Percentiles rank a stretch among this genome's conserved stretches.
Evolutionary conservation across 441 rosid species (phyloP).

Genomic region (Omphalea diandra): DNA sequence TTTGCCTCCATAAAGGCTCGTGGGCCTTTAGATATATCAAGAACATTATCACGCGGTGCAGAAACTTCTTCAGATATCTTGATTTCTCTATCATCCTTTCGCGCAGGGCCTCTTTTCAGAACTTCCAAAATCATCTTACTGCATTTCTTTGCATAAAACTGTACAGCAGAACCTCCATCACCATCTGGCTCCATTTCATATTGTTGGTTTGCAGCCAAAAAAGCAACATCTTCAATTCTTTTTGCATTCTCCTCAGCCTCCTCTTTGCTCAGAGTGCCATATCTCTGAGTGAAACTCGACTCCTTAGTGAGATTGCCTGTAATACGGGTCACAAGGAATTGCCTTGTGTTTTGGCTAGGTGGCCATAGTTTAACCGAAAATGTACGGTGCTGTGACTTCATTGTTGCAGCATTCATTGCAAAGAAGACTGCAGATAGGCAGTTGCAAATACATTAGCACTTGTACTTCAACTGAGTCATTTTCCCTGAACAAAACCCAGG

Average conservation of each 20-base stretch:
- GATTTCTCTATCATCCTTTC: conserved; percentile 37
- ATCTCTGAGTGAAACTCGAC: conserved; percentile 78
- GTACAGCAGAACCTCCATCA: conserved; percentile 91
- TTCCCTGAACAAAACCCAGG: neutral
- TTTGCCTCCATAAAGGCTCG: conserved; percentile 76
- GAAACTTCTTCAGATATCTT: conserved; percentile 30
- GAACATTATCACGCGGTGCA: conserved; percentile 40
- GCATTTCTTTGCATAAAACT: conserved; percentile 89
- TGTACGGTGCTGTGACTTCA: conserved; percentile 51
- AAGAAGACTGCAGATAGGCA: neutral
- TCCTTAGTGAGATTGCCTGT: conserved; percentile 64
- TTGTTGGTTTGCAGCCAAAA: conserved; percentile 53
- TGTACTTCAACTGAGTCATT: neutral
- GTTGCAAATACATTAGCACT: neutral
- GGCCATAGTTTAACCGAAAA: conserved; percentile 90
- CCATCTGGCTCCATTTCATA: conserved; percentile 92
- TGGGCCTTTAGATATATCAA: conserved; percentile 73
- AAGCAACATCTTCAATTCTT: conserved; percentile 68
- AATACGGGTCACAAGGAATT: conserved; percentile 68
- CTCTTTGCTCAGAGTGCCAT: conserved; percentile 63
- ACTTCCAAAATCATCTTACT: conserved; percentile 80
- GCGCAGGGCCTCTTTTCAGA: conserved; percentile 62
- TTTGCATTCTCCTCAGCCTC: conserved; percentile 82
- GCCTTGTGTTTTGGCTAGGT: conserved; percentile 74
- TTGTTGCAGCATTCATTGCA: conserved; percentile 49